Evolutionary conservation across 768 basidiomycete species (phyloP).

Genomic region (Cantharellus anzutake): DNA sequence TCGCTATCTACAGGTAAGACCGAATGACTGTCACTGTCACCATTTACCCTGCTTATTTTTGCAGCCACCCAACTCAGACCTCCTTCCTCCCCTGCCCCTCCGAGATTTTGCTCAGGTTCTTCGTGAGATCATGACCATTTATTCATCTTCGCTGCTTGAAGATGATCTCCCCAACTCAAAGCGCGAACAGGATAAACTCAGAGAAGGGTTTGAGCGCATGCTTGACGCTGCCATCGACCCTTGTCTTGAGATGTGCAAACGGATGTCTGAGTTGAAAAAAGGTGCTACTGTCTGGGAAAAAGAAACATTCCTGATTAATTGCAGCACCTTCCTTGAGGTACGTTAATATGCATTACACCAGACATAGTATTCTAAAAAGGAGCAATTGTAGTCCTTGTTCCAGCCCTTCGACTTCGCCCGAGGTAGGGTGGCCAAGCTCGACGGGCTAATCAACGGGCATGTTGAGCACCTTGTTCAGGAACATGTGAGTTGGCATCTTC

Average conservation of each 20-base stretch:
- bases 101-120: constrained; percentile 71
- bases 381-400: constrained; percentile 33
- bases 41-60: constrained; percentile 18
- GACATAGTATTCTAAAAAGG: background rate
- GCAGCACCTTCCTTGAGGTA: constrained; percentile 65
- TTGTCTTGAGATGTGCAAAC: constrained; percentile 51
- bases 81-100: constrained; percentile 54
- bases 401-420: constrained; percentile 49
- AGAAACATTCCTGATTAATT: constrained; percentile 72
- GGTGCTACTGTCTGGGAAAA: constrained; percentile 66
- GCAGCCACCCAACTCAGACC: constrained; percentile 35
- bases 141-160: constrained; percentile 58
- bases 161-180: background rate
- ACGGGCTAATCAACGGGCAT: constrained; percentile 38
- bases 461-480: constrained; percentile 52
- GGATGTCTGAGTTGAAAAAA: constrained; percentile 32
- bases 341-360: constrained; percentile 10
- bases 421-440: constrained; percentile 38
- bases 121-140: constrained; percentile 76
- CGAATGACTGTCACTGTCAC: background rate
- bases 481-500: constrained; percentile 39
- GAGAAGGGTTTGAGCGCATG: constrained; percentile 40
- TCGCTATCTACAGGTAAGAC: constrained; percentile 24
- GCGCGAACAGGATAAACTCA: constrained; percentile 3
- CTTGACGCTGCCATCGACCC: constrained; percentile 77